Base-by-base conservation (phyloP, 306 rosid species). In the Lathyrus tuberosus region DNA sequence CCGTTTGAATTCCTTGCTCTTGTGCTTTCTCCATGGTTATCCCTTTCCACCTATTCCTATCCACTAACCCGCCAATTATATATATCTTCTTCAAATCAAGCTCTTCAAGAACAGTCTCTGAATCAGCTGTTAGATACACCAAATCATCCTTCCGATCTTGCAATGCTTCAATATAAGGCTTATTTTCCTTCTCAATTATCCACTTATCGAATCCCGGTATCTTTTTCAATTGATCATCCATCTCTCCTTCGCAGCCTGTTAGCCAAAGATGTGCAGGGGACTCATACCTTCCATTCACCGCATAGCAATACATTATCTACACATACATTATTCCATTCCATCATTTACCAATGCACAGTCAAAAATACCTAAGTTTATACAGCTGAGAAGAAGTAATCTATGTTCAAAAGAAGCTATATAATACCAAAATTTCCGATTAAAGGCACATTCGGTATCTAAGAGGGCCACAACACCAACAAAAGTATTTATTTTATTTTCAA, bases 21-120 rank as follows among this genome's bases (percentile, higher is more conserved):
- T 83, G 67, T 4, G 98, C 97, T 77, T 94, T 94, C 83, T 87
- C 82, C 92, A 87, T 75, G 33, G 97, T 90, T 52, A 94, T 83
- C 44, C 97, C 98, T 79, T 90, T 94, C 92, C 96, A 88, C 58
- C 97, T 64, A 62, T 94, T 94, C 48, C 98, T 87, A 79, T 94
- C 98, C 52, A 94, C 97, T 67, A 90, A 82, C 12, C 98, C 98
- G 47, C 97, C 98, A 71, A 94, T 74, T 41, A 94, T 81, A 67
- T 94, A 94, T 37, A 85, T 71, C 74, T 85, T 94, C 53, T 75
- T 87, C 7, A 62, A 71, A 78, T 94, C 98, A 72, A 94, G 95
- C n/a, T 86, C 92, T 49, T 90, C 89, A 22, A 94, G 92, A 67
- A 90, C 97, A 59, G 75, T 81, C 17, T 94, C 95, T 0, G 98